A percentile compares a stretch with the other conserved stretches of the same genome.
Evolutionary conservation across 345 rosid genomes (phyloP).

Genomic region (Litchi chinensis): DNA sequence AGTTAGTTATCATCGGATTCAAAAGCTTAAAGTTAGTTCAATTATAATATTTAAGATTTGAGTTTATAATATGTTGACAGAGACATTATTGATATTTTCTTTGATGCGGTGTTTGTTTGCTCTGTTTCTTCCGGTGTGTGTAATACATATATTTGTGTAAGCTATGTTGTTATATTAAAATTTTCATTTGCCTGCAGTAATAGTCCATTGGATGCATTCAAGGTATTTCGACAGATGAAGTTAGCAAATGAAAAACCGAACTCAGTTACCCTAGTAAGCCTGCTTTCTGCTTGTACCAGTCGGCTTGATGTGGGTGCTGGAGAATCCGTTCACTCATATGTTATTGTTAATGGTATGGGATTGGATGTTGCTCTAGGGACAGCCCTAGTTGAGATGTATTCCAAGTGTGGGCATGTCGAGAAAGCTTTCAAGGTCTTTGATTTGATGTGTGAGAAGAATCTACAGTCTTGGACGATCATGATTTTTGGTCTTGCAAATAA

Average conservation of each 20-base stretch:
- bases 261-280: constrained; percentile 34
- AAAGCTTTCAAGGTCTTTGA: constrained; percentile 39
- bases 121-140: background rate
- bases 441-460: constrained; percentile 36
- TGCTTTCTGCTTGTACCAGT: constrained; percentile 39
- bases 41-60: too few relatives aligned
- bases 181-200: constrained; percentile 28
- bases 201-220: constrained; percentile 38
- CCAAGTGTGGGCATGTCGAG: constrained; percentile 45
- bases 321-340: constrained; percentile 37
- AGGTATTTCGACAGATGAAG: constrained; percentile 28
- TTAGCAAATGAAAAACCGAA: constrained; percentile 28
- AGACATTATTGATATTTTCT: too few relatives aligned
- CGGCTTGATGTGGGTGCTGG: constrained; percentile 29
- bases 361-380: constrained; percentile 47
- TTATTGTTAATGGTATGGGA: constrained; percentile 28
- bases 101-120: too few relatives aligned
- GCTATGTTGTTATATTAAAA: constrained; percentile 18
- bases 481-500: constrained; percentile 43
- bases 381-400: constrained; percentile 58
- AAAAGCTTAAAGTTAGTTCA: too few relatives aligned
- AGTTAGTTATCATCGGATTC: too few relatives aligned
- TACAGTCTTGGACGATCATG: constrained; percentile 55
- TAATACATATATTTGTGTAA: background rate
- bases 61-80: too few relatives aligned